These are phyloP conservation scores for Syzygium syzygioides DNA, from an alignment of 441 rosid genomes.

Conservation along the genomic window DNA sequence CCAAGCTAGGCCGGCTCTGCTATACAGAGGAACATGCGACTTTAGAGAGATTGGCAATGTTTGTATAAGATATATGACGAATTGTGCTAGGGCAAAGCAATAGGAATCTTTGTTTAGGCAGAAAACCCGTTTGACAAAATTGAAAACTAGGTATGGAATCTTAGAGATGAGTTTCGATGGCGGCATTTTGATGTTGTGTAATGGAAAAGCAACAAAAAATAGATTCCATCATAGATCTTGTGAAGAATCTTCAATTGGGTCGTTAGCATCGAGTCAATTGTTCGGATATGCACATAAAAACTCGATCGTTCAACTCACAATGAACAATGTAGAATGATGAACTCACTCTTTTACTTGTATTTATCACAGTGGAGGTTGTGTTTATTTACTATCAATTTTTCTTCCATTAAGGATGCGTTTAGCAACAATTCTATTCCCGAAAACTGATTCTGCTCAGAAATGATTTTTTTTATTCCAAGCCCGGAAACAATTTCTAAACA, in stretches of 20 bases:
- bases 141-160: too few species aligned
- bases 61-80: too few species aligned
- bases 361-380: neutral
- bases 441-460: too few species aligned
- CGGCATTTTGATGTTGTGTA: neutral
- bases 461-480: too few species aligned
- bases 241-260: neutral
- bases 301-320: neutral
- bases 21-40: neutral
- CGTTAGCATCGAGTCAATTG: neutral
- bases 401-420: neutral
- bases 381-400: too few species aligned
- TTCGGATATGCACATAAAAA: neutral
- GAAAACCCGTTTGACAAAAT: too few species aligned
- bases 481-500: too few species aligned
- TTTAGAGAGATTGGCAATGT: neutral
- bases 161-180: too few species aligned
- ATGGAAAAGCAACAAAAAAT: neutral
- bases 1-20: neutral
- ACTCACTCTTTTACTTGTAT: neutral
- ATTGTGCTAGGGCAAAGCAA: neutral
- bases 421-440: too few species aligned
- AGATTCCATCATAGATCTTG: neutral
- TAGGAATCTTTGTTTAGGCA: neutral
- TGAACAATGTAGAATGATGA: neutral